Percentiles rank a stretch among this genome's conserved stretches.
These are phyloP conservation scores for Discostella pseudostelligera DNA, from an alignment of 108 stramenopile species.

Conservation along the genomic window DNA sequence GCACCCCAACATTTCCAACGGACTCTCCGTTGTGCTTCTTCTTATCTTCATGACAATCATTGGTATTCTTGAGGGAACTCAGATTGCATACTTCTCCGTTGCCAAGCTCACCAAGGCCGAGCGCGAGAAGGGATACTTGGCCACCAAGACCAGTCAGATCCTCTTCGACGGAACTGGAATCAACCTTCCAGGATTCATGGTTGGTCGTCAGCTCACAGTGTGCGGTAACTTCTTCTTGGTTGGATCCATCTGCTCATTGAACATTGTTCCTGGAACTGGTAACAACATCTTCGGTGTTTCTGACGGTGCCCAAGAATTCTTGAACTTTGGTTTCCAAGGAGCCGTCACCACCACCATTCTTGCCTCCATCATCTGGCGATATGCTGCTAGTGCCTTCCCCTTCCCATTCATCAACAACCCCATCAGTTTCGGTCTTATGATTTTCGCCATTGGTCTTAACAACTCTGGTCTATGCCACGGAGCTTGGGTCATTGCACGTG, in stretches of 20 bases:
- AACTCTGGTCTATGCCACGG: conserved; percentile 60
- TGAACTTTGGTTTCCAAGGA: conserved; percentile 82
- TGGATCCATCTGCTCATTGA: conserved; percentile 63
- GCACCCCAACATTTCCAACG: conserved; percentile 27
- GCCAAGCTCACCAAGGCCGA: conserved; percentile 58
- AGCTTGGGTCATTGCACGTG: conserved; percentile 63
- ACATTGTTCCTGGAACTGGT: conserved; percentile 49
- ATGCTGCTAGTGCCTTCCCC: conserved; percentile 73
- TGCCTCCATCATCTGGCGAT: conserved; percentile 76
- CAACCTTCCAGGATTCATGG: conserved; percentile 80
- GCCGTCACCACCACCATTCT: conserved; percentile 81
- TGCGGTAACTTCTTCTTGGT: conserved; percentile 67
- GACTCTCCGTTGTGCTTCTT: conserved; percentile 63
- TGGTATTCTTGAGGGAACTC: conserved; percentile 86
- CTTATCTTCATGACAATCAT: conserved; percentile 70
- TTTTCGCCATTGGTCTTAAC: conserved; percentile 55
- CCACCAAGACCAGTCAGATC: conserved; percentile 52
- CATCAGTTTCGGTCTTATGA: conserved; percentile 55
- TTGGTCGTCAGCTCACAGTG: conserved; percentile 80
- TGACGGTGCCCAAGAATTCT: conserved; percentile 63
- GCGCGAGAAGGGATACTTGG: conserved; percentile 49
- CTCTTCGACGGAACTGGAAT: conserved; percentile 66
- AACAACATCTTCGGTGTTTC: conserved; percentile 70
- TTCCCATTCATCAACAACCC: conserved; percentile 69
- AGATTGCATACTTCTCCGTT: conserved; percentile 83